Evolutionary conservation across 164 flowering plant genomes (phyloP), one percentile per base, ranked within the genome.

Genomic region (Tinospora cordifolia): DNA sequence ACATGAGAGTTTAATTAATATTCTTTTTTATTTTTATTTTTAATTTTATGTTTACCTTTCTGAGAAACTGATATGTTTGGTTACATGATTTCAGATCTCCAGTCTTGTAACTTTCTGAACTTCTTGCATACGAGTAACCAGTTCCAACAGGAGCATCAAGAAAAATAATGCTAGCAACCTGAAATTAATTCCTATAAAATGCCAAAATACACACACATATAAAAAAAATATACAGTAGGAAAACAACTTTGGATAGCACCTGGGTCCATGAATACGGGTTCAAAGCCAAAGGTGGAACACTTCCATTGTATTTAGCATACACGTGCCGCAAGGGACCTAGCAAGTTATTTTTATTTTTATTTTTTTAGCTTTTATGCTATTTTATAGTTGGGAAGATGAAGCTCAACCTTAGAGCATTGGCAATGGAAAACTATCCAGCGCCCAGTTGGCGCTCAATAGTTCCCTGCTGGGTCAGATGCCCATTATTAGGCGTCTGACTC

Each of bases 61-160:
- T 60, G 0, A 78, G 24, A 26, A 82, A 80, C 17, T 36, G 8
- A 14, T 71, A 65, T 14, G 63, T 62, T 0, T 80, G 67, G 0
- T 22, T 17, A 0, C 54, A 46, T 3, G 81, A 59, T 68, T 67
- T 17, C 0, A 12, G 21, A 22, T 78, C 84, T 0, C 65, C 54
- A 0, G 36, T 69, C 11, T 19, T 2, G 44, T 69, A 76, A 15
- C 66, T 76, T 11, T 72, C n/a, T 3, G 68, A 2, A 3, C 39
- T 78, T 12, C 24, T 77, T 22, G 85, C 68, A 66, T 85, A 84
- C 0, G 88, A 84, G 70, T 74, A 85, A 27, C 88, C 88, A 46
- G 84, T 74, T 0, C 81, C 84, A 2, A 77, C 87, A 1, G 89
- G 89, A n/a, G 71, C 54, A 69, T 86, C 89, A 8, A 86, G 22